Evolutionary conservation across 176 grass and related monocot species (phyloP), one percentile per base, ranked within the genome.

Genomic region (Zea mays): DNA sequence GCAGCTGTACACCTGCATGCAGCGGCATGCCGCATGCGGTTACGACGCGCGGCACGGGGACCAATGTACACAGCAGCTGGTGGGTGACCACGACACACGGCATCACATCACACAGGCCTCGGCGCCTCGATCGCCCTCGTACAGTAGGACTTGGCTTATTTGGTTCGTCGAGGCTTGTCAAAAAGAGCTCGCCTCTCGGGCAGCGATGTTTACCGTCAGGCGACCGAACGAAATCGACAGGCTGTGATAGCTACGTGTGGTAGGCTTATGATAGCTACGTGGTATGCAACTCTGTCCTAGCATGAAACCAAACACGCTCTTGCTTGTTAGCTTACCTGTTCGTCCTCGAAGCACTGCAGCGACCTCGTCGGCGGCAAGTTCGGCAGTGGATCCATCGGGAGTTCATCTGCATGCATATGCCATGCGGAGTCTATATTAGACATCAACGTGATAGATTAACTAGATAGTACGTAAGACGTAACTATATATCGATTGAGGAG

Each of bases 291-390:
- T 27, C 27, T 27, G 27, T 27, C 27, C 27, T 27, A 27, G 27
- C 27, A 27, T 27, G 27, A 1, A 27, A 27, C 27, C 27, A 27
- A 27, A 27, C 27, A 27, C 27, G 27, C 2, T 8, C 17, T 17
- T 56, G 5, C 1, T 36, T 36, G 4, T 17, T 17, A 6, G 15
- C 68, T 57, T 51, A 92, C 86, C 48, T 88, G 72, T 7, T 71
- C 78, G 64, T 85, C 71, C 17, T 90, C 70, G 87, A 93, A 90
- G 91, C 87, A 90, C 5, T 69, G 61, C 54, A 90, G 62, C 5
- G 91, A 89, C 72, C 79, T 85, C 59, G 17, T 35, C 34, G 44
- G 75, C 4, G 75, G 43, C 52, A 63, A 5, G 67, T 56, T 67
- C 38, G 71, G 46, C 71, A 51, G 46, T 1, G 85, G 62, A 8